Evolutionary conservation across 2,329 filamentous ascomycete genomes (phyloP).

Genomic region (Fusarium sp.): DNA sequence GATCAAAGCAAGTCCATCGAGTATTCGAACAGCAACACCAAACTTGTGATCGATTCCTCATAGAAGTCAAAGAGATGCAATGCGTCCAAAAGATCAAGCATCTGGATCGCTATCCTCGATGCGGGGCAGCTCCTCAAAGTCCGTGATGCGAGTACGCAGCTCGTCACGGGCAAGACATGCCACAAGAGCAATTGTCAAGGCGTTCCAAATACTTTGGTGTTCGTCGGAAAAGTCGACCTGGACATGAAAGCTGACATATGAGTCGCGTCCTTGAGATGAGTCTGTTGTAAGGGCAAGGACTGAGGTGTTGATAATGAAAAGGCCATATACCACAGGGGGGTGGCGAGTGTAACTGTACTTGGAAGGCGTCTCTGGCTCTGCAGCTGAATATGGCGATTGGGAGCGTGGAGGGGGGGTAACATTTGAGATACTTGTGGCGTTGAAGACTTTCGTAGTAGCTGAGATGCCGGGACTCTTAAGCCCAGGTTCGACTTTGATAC

Average conservation of each 20-base stretch:
- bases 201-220: conserved; percentile 58
- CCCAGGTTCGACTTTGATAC: conserved; percentile 23
- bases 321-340: conserved; percentile 57
- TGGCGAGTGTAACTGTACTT: conserved; percentile 42
- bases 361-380: conserved; percentile 15
- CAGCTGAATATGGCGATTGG: background rate
- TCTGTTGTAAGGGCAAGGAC: conserved; percentile 56
- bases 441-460: background rate
- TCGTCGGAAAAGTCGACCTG: conserved; percentile 54
- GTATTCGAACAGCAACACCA: background rate
- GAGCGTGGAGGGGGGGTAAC: background rate
- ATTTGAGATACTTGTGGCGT: background rate
- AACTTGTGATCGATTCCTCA: background rate
- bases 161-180: conserved; percentile 56
- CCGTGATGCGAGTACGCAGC: conserved; percentile 48
- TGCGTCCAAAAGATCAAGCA: conserved; percentile 41
- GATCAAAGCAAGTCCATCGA: background rate
- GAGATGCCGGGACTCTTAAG: conserved; percentile 17
- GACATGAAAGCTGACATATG: conserved; percentile 58
- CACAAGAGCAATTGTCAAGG: conserved; percentile 55
- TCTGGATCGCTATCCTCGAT: conserved; percentile 54
- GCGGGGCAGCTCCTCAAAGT: conserved; percentile 50
- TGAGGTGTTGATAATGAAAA: conserved; percentile 55
- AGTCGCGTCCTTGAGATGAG: conserved; percentile 50
- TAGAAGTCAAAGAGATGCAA: background rate